These are phyloP conservation scores for Talaromyces sp. DNA, from an alignment of 2,329 filamentous ascomycete genomes.

Conservation along the genomic window DNA sequence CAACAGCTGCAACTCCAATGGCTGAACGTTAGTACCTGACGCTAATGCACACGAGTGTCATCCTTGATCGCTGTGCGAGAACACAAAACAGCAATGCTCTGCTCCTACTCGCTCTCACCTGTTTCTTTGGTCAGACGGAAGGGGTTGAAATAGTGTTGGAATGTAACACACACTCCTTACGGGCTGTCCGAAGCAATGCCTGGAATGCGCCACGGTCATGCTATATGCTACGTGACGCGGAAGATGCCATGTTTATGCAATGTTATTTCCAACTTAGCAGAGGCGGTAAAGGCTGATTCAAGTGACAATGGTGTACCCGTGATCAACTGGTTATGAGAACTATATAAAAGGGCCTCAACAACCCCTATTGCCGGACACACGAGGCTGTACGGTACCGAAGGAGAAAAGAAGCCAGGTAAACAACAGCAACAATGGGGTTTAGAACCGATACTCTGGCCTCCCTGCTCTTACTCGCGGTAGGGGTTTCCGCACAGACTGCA, in stretches of 20 bases:
- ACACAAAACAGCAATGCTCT: background rate
- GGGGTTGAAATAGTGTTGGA: constrained; percentile 4
- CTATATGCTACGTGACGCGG: constrained; percentile 1
- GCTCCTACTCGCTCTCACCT: background rate
- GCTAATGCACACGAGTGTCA: constrained; percentile 7
- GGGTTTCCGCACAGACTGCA: background rate
- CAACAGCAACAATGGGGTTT: background rate
- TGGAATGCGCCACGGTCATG: background rate
- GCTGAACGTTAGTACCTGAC: constrained; percentile 8
- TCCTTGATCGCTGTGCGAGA: background rate
- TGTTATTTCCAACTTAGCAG: background rate
- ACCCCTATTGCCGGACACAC: background rate
- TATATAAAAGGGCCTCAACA: background rate
- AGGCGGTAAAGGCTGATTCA: no score
- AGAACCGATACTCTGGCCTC: background rate
- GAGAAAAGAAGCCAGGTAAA: background rate
- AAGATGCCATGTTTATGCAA: background rate
- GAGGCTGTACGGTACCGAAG: background rate
- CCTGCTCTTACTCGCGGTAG: constrained; percentile 2
- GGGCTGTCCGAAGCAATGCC: background rate
- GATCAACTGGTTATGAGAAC: background rate
- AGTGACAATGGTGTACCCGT: background rate
- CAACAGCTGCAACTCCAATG: background rate
- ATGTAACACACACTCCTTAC: constrained; percentile 9
- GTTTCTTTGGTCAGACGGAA: background rate